Base-by-base conservation (phyloP, 108 stramenopile genomes). In the Phaeodactylum tricornutum region DNA sequence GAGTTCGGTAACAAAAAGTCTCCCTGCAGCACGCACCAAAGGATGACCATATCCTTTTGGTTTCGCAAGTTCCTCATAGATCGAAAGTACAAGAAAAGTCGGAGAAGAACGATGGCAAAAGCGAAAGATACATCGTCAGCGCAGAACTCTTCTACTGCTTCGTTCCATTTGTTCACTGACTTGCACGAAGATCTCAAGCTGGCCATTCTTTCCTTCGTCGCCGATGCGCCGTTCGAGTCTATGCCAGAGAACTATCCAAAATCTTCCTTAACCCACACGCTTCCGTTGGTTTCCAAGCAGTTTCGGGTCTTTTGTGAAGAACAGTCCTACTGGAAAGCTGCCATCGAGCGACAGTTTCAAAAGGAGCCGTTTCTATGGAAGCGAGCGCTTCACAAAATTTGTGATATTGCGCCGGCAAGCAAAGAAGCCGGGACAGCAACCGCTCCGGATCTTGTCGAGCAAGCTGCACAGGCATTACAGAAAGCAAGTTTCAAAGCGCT, bases 201-300 rank as follows among this genome's bases (percentile, higher is more conserved):
- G 32, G 26, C 33, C n/a, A 55, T 72, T 21, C 32, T 78, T 27
- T 39, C 57, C 16, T 78, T 64, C 52, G 63, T 78, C 11, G 70
- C 72, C 29, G 76, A 78, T 40, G 68, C 47, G 26, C 76, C 76
- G 7, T 69, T 74, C 32, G 76, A 78, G 44, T 30, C 31, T 31
- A 30, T 14, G 11, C 23, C 14, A 7, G 8, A 22, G n/a, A 39
- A 45, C 22, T 44, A 21, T 46, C 49, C 29, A 9, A 16, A 3
- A 5, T 64, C 62, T 17, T 61, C 77, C 19, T 46, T 73, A n/a
- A 79, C 74, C 3, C 66, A 71, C 42, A 50, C 36, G 17, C 58
- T 79, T 15, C 78, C 78, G 3, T 31, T 54, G 14, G 74, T 79
- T 16, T 79, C 54, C n/a, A 72, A 66, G 38, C 36, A 72, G 41